Evolutionary conservation across 306 rosid genomes (phyloP), one percentile per base, ranked within the genome.

Genomic region (Mimosa bimucronata): DNA sequence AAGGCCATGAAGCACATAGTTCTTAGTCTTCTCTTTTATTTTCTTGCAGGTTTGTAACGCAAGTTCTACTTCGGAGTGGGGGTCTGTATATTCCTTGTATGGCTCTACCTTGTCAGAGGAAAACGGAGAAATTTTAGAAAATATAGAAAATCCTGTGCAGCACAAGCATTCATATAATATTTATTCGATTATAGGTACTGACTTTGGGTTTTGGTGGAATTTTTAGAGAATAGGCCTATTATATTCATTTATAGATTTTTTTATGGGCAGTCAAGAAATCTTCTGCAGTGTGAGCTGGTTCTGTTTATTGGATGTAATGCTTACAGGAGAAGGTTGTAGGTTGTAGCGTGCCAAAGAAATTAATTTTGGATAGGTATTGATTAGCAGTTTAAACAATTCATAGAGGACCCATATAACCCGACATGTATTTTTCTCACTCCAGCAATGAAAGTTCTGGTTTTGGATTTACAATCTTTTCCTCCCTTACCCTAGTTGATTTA

Each of bases 11-110:
- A 66, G 77, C 75, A 75, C 75, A 75, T 83, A 78, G 66, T 85
- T 85, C 97, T 92, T 92, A 92, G 89, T 83, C 83, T 81, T 88
- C 87, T 89, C 83, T 89, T 90, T 92, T 87, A 57, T 89, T 87
- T 88, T 82, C 88, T 83, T 92, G 96, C 97, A 92, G 97, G 97
- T 91, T 85, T 88, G 86, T 89, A 82, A 75, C 77, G 84, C 75
- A 89, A 89, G 88, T 79, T 91, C 91, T 89, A 90, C 86, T 84
- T 84, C 87, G 88, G 94, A 87, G 79, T 75, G 85, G 84, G 82
- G 90, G 71, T 88, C 85, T 91, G 96, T 92, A 89, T 86, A 89
- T 85, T 87, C 88, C 9, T 86, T 89, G 84, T 78, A 80, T 82
- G 84, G 85, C 82, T 86, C 86, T 73, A 60, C 79, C 83, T 61